Evolutionary conservation across 495 filamentous ascomycete genomes (phyloP), one percentile per base, ranked within the genome.

Genomic region (Evansstolkia leycettana): DNA sequence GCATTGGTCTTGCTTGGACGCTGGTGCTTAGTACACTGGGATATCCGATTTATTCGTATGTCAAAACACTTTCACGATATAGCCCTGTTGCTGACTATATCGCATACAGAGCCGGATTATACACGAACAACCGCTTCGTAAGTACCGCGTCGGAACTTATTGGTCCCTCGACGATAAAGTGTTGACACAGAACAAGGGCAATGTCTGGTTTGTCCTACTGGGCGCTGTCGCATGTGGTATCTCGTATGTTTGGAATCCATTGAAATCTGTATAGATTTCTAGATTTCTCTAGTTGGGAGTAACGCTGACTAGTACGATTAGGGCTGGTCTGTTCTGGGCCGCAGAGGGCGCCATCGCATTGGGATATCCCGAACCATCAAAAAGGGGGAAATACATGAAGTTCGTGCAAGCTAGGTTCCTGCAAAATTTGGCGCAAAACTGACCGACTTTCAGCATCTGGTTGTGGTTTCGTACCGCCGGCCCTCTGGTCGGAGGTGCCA

Each of bases 311-410:
- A 7, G 41, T 14, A 25, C 20, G 35, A 3, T 19, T 2, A 56
- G 52, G 0, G 76, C 76, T 1, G 73, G 76, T 24, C 58, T 78
- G 0, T 80, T 79, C 51, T 80, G 76, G 77, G 67, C 66, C 28
- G 67, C 72, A 11, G 76, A 80, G 48, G 73, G 70, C 13, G 75
- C 76, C 6, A 74, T 80, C 20, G 75, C 73, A 11, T 62, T 80
- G 19, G 63, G 69, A 0, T 80, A 80, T 43, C 73, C 75, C 0
- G 76, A 79, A 43, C 65, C 68, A 3, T 57, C 62, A 29, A 78
- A 80, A 36, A 50, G 67, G 39, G 74, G 71, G 10, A 59, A 59
- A 33, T 70, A 68, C 27, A 63, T 78, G 46, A 56, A 59, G 51
- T 55, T 15, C 10, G 9, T 27, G 16, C 2, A 32, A 8, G 12